Evolutionary conservation across 2,329 filamentous ascomycete genomes (phyloP).

Genomic region (Lachnellula willkommii): DNA sequence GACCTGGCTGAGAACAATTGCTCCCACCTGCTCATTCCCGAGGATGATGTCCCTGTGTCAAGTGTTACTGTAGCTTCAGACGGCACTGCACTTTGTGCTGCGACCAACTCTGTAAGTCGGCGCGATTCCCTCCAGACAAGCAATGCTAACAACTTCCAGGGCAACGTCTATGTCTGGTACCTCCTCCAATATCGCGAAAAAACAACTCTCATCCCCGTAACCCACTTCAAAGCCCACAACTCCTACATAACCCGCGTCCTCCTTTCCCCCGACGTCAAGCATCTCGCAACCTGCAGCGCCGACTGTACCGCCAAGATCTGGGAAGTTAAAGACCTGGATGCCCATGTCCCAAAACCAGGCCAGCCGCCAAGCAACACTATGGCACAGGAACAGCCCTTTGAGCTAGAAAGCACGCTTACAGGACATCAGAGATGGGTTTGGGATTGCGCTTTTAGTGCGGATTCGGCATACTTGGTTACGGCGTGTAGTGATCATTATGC

Average conservation of each 20-base stretch:
- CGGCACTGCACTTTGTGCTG: constrained; percentile 85
- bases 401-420: constrained; percentile 63
- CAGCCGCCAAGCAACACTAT: constrained; percentile 29
- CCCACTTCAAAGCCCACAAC: constrained; percentile 65
- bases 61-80: constrained; percentile 96
- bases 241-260: constrained; percentile 71
- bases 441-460: constrained; percentile 72
- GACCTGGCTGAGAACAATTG: constrained; percentile 96
- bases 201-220: constrained; percentile 65
- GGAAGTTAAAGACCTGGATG: constrained; percentile 72
- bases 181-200: constrained; percentile 69
- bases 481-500: constrained; percentile 72
- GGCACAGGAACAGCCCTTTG: constrained; percentile 47
- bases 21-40: constrained; percentile 90
- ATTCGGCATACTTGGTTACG: constrained; percentile 68
- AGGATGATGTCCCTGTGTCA: constrained; percentile 88
- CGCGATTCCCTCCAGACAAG: too few relatives aligned
- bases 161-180: constrained; percentile 96
- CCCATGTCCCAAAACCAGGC: constrained; percentile 33
- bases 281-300: constrained; percentile 68
- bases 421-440: constrained; percentile 74
- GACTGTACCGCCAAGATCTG: constrained; percentile 91
- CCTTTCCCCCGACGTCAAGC: constrained; percentile 68
- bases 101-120: constrained; percentile 72
- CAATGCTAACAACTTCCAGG: constrained; percentile 46